phyloP scores from a whole-genome alignment of 164 flowering plant genomes.

The Litsea cubeba region DNA sequence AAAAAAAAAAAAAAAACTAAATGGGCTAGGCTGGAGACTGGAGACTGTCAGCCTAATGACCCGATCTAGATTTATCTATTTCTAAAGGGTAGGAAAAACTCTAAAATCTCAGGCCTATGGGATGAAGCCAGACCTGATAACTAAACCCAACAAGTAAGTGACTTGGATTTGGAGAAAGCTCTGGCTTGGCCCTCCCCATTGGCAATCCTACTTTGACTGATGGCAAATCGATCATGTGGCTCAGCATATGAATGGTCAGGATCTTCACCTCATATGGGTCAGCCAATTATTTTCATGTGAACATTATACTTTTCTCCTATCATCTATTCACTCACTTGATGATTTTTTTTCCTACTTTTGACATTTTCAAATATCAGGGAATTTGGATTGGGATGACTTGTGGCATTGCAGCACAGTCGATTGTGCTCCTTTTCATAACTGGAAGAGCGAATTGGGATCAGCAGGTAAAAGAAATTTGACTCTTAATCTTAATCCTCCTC shows the following conservation, averaged over 20 bases:
- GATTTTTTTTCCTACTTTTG: neutral
- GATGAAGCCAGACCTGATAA: neutral
- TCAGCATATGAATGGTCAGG: neutral
- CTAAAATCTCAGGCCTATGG: too few species aligned
- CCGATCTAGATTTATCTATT: too few species aligned
- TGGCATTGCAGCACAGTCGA: conserved; percentile 32
- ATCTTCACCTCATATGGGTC: neutral
- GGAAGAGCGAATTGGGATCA: conserved; percentile 43
- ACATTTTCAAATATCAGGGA: conserved; percentile 20
- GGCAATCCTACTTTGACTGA: neutral
- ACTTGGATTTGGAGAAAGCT: too few species aligned
- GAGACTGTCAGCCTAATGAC: too few species aligned
- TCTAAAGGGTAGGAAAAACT: too few species aligned
- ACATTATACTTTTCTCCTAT: neutral
- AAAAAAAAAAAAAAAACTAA: too few species aligned
- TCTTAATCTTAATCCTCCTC: too few species aligned
- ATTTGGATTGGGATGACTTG: conserved; percentile 47
- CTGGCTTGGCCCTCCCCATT: too few species aligned
- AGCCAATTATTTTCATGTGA: neutral
- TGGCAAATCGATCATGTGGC: neutral
- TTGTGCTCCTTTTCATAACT: conserved; percentile 25
- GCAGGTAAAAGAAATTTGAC: conserved; percentile 23
- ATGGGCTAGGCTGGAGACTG: too few species aligned
- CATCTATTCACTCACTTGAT: neutral
- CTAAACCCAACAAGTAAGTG: neutral